Evolutionary conservation across 805 yeast species (phyloP).

Genomic region (Lipomyces kockii): DNA sequence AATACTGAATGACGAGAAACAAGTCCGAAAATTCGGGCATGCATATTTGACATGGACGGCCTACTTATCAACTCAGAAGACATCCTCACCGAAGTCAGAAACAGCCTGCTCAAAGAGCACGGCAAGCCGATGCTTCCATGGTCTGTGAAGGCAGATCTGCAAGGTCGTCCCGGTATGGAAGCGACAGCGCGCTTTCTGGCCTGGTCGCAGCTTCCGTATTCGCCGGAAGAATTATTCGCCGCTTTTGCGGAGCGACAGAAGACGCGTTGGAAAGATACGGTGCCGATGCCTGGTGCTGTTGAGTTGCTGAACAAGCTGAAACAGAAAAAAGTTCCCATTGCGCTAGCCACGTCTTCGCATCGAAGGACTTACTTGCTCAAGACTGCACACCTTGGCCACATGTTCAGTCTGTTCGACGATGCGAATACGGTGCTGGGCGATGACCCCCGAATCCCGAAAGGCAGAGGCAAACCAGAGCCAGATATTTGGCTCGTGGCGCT

Average conservation of each 20-base stretch:
- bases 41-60: slow-evolving; percentile 83
- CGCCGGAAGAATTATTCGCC: slow-evolving; percentile 66
- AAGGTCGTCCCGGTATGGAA: slow-evolving; percentile 87
- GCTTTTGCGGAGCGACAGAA: slow-evolving; percentile 59
- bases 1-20: neutral
- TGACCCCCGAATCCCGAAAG: slow-evolving; percentile 77
- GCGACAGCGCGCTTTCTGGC: slow-evolving; percentile 56
- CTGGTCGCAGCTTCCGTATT: slow-evolving; percentile 66
- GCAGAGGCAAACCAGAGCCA: slow-evolving; percentile 92
- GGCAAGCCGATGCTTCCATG: slow-evolving; percentile 84
- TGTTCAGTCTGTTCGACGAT: slow-evolving; percentile 63
- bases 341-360: slow-evolving; percentile 87
- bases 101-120: slow-evolving; percentile 65
- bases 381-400: slow-evolving; percentile 68
- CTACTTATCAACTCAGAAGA: slow-evolving; percentile 90
- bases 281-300: slow-evolving; percentile 82
- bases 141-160: slow-evolving; percentile 85
- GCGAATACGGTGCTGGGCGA: slow-evolving; percentile 84
- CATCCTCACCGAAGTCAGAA: slow-evolving; percentile 78
- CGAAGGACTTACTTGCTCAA: slow-evolving; percentile 65
- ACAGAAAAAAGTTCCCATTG: slow-evolving; percentile 68
- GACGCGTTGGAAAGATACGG: slow-evolving; percentile 63
- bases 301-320: slow-evolving; percentile 65
- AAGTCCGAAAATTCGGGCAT: slow-evolving; percentile 23
- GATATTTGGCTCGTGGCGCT: slow-evolving; percentile 90